phyloP scores from a whole-genome alignment of 1,284 basidiomycete species.

The Sanghuangporus baumii region DNA sequence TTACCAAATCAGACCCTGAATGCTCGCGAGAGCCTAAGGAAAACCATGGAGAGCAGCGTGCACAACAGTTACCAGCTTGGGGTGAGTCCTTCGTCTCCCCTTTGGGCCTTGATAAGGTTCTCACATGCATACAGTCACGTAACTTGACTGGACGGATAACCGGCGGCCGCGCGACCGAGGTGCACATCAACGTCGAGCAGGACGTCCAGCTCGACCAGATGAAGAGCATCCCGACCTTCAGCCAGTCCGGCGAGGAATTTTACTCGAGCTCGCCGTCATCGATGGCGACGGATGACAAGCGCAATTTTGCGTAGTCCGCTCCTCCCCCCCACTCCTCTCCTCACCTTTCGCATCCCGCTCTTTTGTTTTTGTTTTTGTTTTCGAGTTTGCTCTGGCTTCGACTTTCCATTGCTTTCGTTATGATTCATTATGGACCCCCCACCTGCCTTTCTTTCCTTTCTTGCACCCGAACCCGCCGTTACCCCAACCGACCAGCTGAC shows the following conservation, averaged over 20 bases:
- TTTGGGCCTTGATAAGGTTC: neutral
- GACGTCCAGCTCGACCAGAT: conserved; percentile 9
- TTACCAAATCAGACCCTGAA: conserved; percentile 11
- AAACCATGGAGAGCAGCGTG: conserved; percentile 13
- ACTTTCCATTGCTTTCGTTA: neutral
- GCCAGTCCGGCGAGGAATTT: conserved; percentile 4
- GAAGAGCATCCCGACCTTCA: conserved; percentile 2
- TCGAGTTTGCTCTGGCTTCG: neutral
- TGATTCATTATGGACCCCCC: neutral
- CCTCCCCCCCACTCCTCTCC: neutral
- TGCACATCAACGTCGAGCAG: conserved; percentile 15
- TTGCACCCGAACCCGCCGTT: neutral
- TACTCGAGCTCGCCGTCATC: conserved; percentile 9
- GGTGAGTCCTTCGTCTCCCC: neutral
- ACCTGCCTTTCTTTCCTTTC: neutral
- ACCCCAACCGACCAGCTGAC: neutral
- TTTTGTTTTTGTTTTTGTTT: neutral
- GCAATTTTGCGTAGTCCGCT: conserved; percentile 8
- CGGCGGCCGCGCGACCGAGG: conserved; percentile 11
- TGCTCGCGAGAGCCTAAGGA: conserved; percentile 12
- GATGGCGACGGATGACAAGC: conserved; percentile 4
- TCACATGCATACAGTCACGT: neutral
- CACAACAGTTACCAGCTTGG: conserved; percentile 12
- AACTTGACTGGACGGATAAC: conserved; percentile 1
- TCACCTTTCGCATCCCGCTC: neutral